These are phyloP conservation scores for Fusarium oligoseptatum DNA, from an alignment of 2,329 filamentous ascomycete genomes.

Conservation along the genomic window DNA sequence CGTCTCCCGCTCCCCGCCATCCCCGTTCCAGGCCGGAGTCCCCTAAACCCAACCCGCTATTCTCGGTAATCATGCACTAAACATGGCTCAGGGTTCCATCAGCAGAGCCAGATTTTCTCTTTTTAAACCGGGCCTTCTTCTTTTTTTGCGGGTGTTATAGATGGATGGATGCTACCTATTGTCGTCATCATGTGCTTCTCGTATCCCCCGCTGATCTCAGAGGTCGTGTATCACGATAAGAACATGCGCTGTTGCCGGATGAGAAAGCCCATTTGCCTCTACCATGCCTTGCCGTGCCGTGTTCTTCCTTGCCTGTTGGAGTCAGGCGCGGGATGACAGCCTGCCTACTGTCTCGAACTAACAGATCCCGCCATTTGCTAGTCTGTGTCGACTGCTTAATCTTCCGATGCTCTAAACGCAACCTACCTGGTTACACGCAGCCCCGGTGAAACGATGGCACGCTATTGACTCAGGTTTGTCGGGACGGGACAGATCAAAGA, in stretches of 20 bases:
- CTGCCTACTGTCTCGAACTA: slow-evolving; percentile 18
- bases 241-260: neutral
- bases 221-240: neutral
- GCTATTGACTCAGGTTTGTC: neutral
- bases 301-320: neutral
- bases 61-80: slow-evolving; percentile 43
- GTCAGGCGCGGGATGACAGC: neutral
- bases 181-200: slow-evolving; percentile 7
- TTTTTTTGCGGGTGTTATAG: neutral
- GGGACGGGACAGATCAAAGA: neutral
- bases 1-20: slow-evolving; percentile 3
- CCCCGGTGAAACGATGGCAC: neutral
- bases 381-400: slow-evolving; percentile 6
- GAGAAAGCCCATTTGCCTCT: neutral
- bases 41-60: slow-evolving; percentile 31
- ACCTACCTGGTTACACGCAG: slow-evolving; percentile 20
- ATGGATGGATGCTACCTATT: neutral
- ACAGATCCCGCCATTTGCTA: slow-evolving; percentile 8
- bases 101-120: slow-evolving; percentile 14
- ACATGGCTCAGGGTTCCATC: slow-evolving; percentile 29
- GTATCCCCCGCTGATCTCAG: slow-evolving; percentile 11
- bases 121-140: neutral
- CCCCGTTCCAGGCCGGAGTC: slow-evolving; percentile 23
- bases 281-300: neutral
- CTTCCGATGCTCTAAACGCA: slow-evolving; percentile 14